phyloP scores from a whole-genome alignment of 805 yeast genomes.

The Saccharomycopsis selenospora region DNA sequence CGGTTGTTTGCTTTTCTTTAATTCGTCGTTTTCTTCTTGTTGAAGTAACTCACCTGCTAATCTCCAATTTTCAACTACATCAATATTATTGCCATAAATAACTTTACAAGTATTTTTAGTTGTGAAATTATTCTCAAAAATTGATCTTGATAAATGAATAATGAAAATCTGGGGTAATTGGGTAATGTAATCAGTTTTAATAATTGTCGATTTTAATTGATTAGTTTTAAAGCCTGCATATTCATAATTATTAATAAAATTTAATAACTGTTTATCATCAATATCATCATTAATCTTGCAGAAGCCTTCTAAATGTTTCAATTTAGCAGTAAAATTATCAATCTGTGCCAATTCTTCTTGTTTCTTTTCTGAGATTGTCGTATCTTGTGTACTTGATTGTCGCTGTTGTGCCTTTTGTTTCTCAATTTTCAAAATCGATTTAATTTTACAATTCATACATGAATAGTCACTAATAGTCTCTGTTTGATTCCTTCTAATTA shows the following conservation, averaged over 20 bases:
- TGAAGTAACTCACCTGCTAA: conserved; percentile 23
- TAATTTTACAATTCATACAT: conserved; percentile 63
- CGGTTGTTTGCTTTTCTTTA: conserved; percentile 13
- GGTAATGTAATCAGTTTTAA: conserved; percentile 53
- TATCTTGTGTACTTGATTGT: background rate
- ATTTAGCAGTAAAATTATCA: conserved; percentile 28
- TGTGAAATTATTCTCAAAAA: conserved; percentile 58
- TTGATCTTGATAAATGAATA: conserved; percentile 81
- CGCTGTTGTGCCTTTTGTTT: conserved; percentile 22
- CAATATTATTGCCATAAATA: conserved; percentile 47
- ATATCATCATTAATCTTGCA: conserved; percentile 59
- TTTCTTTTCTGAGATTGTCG: background rate
- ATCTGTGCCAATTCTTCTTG: conserved; percentile 26
- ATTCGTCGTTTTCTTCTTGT: conserved; percentile 28
- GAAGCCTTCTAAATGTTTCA: conserved; percentile 32
- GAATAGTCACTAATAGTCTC: conserved; percentile 76
- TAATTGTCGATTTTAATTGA: conserved; percentile 53
- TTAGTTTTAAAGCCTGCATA: conserved; percentile 38
- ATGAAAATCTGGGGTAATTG: conserved; percentile 66
- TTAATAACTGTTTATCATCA: conserved; percentile 38
- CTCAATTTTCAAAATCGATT: conserved; percentile 34
- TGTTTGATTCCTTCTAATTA: conserved; percentile 49
- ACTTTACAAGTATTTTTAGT: conserved; percentile 73
- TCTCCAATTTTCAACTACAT: conserved; percentile 40
- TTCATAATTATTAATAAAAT: conserved; percentile 41